These are phyloP conservation scores for Boletellus ananiceps DNA, from an alignment of 768 basidiomycete species.

Conservation along the genomic window DNA sequence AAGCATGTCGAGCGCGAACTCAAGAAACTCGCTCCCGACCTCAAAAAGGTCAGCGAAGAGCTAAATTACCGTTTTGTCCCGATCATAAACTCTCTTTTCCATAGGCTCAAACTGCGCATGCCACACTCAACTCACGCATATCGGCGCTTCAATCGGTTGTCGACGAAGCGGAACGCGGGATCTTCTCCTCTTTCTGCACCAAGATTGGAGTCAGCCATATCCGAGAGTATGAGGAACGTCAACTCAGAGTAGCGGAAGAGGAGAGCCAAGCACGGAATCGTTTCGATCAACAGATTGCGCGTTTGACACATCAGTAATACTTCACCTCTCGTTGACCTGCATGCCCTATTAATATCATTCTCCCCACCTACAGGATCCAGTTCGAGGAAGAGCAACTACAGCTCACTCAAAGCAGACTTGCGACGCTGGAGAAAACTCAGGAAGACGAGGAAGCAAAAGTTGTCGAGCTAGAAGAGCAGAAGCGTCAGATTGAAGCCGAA, in stretches of 20 bases:
- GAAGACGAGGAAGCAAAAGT: slow-evolving; percentile 52
- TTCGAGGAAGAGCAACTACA: slow-evolving; percentile 80
- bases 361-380: slow-evolving; percentile 47
- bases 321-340: slow-evolving; percentile 17
- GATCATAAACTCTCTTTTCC: neutral
- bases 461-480: slow-evolving; percentile 49
- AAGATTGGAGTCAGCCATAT: slow-evolving; percentile 78
- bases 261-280: slow-evolving; percentile 80
- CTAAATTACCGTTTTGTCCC: neutral
- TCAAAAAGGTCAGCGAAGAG: slow-evolving; percentile 54
- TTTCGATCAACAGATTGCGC: slow-evolving; percentile 81
- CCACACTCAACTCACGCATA: slow-evolving; percentile 51
- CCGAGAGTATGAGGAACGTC: slow-evolving; percentile 90
- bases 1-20: slow-evolving; percentile 74
- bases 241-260: slow-evolving; percentile 82
- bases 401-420: slow-evolving; percentile 57
- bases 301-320: slow-evolving; percentile 75
- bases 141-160: slow-evolving; percentile 52
- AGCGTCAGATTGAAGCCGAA: slow-evolving; percentile 51
- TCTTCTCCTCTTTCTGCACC: slow-evolving; percentile 75
- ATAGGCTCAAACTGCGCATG: slow-evolving; percentile 53
- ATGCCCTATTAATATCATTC: slow-evolving; percentile 3
- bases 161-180: slow-evolving; percentile 71
- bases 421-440: slow-evolving; percentile 48
- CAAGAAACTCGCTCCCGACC: slow-evolving; percentile 60